A percentile compares a stretch with the other conserved stretches of the same genome.
phyloP scores from a whole-genome alignment of 2,329 filamentous ascomycete genomes.

The Trichoderma asperellum region DNA sequence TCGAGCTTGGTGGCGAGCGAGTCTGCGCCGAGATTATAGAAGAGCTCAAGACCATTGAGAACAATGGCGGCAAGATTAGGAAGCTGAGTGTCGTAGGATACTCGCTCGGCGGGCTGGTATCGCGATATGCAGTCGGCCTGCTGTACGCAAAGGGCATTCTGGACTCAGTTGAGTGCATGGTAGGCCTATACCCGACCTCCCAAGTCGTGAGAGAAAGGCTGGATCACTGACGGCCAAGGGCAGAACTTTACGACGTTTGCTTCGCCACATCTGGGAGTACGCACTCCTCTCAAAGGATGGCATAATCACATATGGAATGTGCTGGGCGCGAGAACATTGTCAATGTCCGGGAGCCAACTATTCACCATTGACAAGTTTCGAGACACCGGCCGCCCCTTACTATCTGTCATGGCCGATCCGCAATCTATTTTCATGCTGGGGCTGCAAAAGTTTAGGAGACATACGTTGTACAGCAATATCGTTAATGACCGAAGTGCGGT shows the following conservation, averaged over 20 bases:
- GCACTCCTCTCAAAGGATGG: constrained; percentile 68
- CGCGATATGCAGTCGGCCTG: constrained; percentile 83
- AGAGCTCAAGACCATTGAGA: constrained; percentile 59
- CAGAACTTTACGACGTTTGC: constrained; percentile 94
- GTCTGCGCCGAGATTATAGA: constrained; percentile 70
- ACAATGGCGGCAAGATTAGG: constrained; percentile 69
- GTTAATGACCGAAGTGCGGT: constrained; percentile 81
- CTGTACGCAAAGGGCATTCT: constrained; percentile 80
- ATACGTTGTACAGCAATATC: constrained; percentile 82
- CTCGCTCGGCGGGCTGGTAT: constrained; percentile 83
- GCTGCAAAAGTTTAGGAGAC: constrained; percentile 73
- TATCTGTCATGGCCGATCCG: constrained; percentile 80
- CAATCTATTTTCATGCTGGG: constrained; percentile 84
- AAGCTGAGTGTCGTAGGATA: constrained; percentile 90
- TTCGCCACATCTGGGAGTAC: constrained; percentile 78
- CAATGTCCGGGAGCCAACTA: constrained; percentile 81
- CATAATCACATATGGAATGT: constrained; percentile 76
- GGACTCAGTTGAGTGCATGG: constrained; percentile 76
- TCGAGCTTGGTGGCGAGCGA: constrained; percentile 69
- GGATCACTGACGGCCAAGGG: neutral
- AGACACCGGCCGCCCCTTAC: constrained; percentile 76
- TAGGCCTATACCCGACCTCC: constrained; percentile 41
- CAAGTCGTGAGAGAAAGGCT: neutral
- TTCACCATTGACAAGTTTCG: constrained; percentile 87
- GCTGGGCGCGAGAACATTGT: constrained; percentile 79